phyloP scores from a whole-genome alignment of 495 filamentous ascomycete genomes.

The Penicillium robsamsonii region DNA sequence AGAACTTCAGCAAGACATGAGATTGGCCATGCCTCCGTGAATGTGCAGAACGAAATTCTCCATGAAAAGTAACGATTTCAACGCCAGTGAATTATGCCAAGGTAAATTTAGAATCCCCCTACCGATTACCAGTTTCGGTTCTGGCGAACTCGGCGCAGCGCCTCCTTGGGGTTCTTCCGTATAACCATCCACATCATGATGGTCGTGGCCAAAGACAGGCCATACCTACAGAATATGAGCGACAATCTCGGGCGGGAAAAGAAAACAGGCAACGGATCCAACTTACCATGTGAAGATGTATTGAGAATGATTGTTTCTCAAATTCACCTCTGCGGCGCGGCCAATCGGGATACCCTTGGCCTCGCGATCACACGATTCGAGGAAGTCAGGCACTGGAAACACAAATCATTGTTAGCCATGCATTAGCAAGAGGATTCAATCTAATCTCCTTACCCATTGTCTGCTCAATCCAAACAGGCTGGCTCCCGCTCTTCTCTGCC shows the following conservation, averaged over 20 bases:
- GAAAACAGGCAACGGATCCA: background rate
- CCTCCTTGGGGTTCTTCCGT: slow-evolving; percentile 73
- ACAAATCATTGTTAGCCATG: slow-evolving; percentile 18
- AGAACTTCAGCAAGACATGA: slow-evolving; percentile 78
- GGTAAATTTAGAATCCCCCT: slow-evolving; percentile 2
- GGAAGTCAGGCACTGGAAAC: slow-evolving; percentile 66
- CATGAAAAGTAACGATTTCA: slow-evolving; percentile 21
- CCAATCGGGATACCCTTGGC: slow-evolving; percentile 88
- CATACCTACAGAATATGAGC: slow-evolving; percentile 65
- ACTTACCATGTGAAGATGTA: slow-evolving; percentile 98
- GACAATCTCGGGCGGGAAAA: background rate
- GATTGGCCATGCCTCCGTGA: slow-evolving; percentile 62
- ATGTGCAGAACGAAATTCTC: slow-evolving; percentile 12
- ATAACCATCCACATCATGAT: slow-evolving; percentile 96
- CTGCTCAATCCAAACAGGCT: slow-evolving; percentile 92
- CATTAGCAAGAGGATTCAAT: background rate
- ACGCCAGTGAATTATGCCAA: slow-evolving; percentile 25
- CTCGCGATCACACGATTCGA: slow-evolving; percentile 67
- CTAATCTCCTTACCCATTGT: slow-evolving; percentile 69
- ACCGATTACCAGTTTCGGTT: slow-evolving; percentile 73
- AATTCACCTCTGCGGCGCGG: slow-evolving; percentile 84
- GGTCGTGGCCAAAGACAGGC: slow-evolving; percentile 78
- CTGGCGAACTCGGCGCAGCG: slow-evolving; percentile 70
- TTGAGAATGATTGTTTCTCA: slow-evolving; percentile 94
- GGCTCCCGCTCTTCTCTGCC: slow-evolving; percentile 79